Conservation (phyloP, 768 basidiomycete species). For the Steccherinum ochraceum region DNA sequence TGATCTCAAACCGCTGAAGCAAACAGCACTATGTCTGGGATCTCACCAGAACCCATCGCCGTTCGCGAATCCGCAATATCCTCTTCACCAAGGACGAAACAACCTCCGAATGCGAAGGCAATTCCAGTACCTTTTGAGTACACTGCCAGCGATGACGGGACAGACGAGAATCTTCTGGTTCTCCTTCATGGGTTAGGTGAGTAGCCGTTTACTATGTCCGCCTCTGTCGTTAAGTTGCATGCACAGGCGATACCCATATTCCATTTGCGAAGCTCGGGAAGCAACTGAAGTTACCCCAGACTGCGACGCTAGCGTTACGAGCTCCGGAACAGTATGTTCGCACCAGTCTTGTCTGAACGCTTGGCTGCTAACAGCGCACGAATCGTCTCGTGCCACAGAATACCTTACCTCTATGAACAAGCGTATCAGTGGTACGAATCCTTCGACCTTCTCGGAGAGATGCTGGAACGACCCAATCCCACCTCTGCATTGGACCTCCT, state of each 20-base stretch:
- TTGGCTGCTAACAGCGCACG: neutral
- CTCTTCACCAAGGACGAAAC: conserved; percentile 30
- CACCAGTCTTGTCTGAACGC: neutral
- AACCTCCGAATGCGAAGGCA: conserved; percentile 32
- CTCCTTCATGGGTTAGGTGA: conserved; percentile 83
- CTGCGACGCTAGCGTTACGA: conserved; percentile 74
- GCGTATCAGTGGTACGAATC: conserved; percentile 86
- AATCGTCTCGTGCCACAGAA: conserved; percentile 31
- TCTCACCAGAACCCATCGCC: neutral
- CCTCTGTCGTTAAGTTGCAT: neutral
- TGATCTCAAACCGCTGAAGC: too few relatives aligned
- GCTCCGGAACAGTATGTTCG: conserved; percentile 65
- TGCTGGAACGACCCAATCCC: conserved; percentile 67
- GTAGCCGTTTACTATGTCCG: conserved; percentile 12
- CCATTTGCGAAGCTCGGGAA: conserved; percentile 74
- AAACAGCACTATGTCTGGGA: too few relatives aligned
- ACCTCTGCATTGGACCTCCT: conserved; percentile 57
- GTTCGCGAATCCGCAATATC: neutral
- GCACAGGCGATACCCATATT: conserved; percentile 71
- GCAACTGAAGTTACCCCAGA: conserved; percentile 81
- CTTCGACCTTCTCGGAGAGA: conserved; percentile 74
- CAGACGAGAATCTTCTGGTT: conserved; percentile 80
- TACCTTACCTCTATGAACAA: conserved; percentile 73
- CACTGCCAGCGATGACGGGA: conserved; percentile 70
- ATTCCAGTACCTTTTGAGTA: conserved; percentile 62